A percentile compares a stretch with the other conserved stretches of the same genome.
Conservation (phyloP, 2,329 filamentous ascomycete genomes). For the Fusarium sp. region DNA sequence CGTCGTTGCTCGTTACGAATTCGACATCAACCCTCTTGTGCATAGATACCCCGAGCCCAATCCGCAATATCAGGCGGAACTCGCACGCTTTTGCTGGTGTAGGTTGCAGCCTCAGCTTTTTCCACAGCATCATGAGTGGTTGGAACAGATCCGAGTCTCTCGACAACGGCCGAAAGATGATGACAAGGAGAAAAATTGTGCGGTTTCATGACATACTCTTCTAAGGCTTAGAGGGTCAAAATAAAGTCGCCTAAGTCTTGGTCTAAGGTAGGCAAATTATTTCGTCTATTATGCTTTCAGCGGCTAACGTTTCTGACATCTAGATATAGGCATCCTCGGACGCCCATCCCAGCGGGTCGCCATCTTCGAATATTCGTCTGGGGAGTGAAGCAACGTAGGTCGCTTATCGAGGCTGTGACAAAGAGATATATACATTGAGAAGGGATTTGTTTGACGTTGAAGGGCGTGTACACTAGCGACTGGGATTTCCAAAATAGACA, state of each 20-base stretch:
- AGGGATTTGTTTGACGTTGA: too few species aligned
- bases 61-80: background rate
- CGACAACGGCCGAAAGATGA: background rate
- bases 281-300: background rate
- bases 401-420: background rate
- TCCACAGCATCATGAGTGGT: background rate
- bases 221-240: background rate
- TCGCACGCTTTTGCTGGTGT: background rate
- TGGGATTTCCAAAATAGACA: background rate
- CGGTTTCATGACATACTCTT: background rate
- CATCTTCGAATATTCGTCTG: background rate
- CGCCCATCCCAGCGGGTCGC: too few species aligned
- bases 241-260: background rate
- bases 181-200: rapidly evolving
- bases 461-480: background rate
- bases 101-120: background rate
- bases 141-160: background rate
- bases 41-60: too few species aligned
- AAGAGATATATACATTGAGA: too few species aligned
- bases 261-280: background rate
- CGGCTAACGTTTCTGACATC: background rate
- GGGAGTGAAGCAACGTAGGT: background rate
- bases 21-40: background rate
- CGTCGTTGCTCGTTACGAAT: background rate
- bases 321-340: background rate